A percentile compares a stretch with the other conserved stretches of the same genome.
These are phyloP conservation scores for Trichoderma afroharzianum DNA, from an alignment of 2,329 filamentous ascomycete species.

Conservation along the genomic window DNA sequence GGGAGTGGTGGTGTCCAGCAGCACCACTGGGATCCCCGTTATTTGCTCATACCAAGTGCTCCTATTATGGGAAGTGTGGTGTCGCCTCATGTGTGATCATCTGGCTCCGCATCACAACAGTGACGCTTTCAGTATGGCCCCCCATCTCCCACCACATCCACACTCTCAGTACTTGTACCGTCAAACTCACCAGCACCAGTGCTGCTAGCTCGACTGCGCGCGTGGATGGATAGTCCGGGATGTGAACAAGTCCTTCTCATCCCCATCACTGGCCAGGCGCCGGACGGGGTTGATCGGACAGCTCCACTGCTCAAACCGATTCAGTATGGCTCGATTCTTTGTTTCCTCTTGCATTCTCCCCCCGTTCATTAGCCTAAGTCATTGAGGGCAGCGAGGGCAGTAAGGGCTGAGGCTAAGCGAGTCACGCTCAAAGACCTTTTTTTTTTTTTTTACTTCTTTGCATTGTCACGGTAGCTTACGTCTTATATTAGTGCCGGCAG, in stretches of 20 bases:
- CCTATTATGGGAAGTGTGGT: not conserved
- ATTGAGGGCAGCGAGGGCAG: not conserved
- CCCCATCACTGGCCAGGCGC: constrained; percentile 4
- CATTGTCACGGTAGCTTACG: constrained; percentile 2
- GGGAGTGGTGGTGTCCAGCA: not conserved
- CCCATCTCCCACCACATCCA: constrained; percentile 1
- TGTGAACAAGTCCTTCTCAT: not conserved
- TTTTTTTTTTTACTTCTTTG: not conserved
- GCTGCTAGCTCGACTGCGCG: constrained; percentile 10
- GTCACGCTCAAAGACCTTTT: not conserved
- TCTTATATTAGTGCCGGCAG: not conserved
- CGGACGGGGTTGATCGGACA: constrained; percentile 9
- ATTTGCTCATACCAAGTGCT: not conserved
- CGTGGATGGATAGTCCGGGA: constrained; percentile 8
- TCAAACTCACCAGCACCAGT: constrained; percentile 7
- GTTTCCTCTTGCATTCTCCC: not conserved
- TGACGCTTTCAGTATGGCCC: constrained; percentile 6
- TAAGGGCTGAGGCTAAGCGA: constrained; percentile 12
- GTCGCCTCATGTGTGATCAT: constrained; percentile 11
- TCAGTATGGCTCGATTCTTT: constrained; percentile 8
- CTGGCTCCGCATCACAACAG: constrained; percentile 11
- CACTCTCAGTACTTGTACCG: not conserved
- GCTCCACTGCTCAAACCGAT: constrained; percentile 14
- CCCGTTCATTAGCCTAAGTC: not conserved
- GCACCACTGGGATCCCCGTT: not conserved